Conservation (phyloP, 2,329 filamentous ascomycete species). For the Ceratocystis lukuohia region DNA sequence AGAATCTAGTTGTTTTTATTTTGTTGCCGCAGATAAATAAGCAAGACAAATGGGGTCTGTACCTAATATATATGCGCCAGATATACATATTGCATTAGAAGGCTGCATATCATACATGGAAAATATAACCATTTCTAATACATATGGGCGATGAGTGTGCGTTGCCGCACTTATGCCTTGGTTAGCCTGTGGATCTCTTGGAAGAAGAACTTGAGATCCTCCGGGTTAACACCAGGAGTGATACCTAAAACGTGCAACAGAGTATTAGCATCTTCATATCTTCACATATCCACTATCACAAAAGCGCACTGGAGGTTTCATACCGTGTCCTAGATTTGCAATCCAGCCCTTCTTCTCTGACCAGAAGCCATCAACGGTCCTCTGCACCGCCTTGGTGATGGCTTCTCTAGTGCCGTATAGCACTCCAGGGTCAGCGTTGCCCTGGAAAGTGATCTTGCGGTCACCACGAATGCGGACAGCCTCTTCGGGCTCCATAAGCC, state of each 20-base stretch:
- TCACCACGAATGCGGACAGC: conserved; percentile 68
- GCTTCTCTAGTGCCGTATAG: conserved; percentile 71
- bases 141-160: background rate
- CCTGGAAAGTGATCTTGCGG: conserved; percentile 67
- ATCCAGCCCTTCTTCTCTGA: conserved; percentile 79
- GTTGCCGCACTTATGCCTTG: conserved; percentile 29
- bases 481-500: conserved; percentile 78
- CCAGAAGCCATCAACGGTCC: conserved; percentile 79
- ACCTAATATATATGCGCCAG: background rate
- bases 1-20: background rate
- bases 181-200: conserved; percentile 71
- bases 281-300: conserved; percentile 19
- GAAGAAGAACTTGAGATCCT: conserved; percentile 87
- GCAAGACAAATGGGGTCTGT: background rate
- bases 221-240: conserved; percentile 86
- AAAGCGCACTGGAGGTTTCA: conserved; percentile 25
- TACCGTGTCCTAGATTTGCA: conserved; percentile 88
- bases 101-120: too few relatives aligned
- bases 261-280: conserved; percentile 16
- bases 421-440: conserved; percentile 89
- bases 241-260: conserved; percentile 45
- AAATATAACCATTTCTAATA: too few relatives aligned
- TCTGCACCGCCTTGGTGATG: conserved; percentile 69
- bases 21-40: background rate
- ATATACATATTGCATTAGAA: background rate